phyloP scores from a whole-genome alignment of 2,329 filamentous ascomycete species.

The Epichloe hybrida region DNA sequence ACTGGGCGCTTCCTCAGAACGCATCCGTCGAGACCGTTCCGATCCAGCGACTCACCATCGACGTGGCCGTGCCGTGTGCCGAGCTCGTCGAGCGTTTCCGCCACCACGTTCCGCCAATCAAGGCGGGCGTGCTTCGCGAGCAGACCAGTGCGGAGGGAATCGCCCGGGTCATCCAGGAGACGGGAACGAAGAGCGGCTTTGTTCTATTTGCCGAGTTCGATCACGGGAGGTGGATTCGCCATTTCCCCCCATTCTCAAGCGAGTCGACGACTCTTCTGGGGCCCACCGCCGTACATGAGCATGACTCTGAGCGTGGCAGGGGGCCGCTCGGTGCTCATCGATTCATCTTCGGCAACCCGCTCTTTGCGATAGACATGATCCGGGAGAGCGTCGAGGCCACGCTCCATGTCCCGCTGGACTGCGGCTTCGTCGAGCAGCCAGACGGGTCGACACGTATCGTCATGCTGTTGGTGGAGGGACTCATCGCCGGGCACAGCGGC shows the following conservation, averaged over 20 bases:
- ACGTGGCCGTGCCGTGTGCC: neutral
- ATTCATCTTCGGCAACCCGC: slow-evolving; percentile 1
- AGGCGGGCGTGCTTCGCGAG: neutral
- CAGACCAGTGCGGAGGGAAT: neutral
- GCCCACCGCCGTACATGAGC: neutral
- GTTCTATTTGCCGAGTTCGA: slow-evolving; percentile 4
- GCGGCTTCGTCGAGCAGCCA: neutral
- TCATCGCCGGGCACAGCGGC: neutral
- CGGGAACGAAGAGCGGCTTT: neutral
- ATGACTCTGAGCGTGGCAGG: neutral
- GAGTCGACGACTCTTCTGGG: neutral
- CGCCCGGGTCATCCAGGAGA: neutral
- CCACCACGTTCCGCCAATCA: neutral
- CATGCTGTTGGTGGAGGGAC: neutral
- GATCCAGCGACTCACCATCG: neutral
- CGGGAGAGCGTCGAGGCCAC: neutral
- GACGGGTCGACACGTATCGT: slow-evolving; percentile 1
- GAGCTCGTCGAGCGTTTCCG: slow-evolving; percentile 1
- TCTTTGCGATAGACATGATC: neutral
- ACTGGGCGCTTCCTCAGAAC: neutral
- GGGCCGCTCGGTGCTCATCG: neutral
- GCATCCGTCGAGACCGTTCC: neutral
- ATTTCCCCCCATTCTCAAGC: neutral
- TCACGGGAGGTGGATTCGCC: slow-evolving; percentile 1
- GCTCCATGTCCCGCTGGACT: slow-evolving; percentile 3